Conservation (phyloP, 371 early-diverging fungal species). For the Zychaea mexicana region DNA sequence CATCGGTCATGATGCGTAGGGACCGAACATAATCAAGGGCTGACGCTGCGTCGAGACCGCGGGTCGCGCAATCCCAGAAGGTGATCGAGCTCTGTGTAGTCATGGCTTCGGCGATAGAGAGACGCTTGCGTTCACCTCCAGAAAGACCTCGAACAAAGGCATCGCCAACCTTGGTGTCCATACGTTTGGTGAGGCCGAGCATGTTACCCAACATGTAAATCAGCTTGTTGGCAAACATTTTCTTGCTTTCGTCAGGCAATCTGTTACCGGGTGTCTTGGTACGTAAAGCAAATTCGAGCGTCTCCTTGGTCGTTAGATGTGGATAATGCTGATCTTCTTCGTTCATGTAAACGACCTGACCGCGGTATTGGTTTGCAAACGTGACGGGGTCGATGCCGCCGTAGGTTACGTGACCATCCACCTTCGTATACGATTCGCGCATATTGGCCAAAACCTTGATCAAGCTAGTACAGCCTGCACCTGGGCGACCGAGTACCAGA, state of each 20-base stretch:
- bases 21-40: slow-evolving; percentile 76
- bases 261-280: slow-evolving; percentile 41
- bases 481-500: slow-evolving; percentile 55
- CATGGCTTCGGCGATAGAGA: slow-evolving; percentile 86
- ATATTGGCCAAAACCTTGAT: slow-evolving; percentile 48
- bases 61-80: slow-evolving; percentile 85
- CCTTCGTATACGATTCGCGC: slow-evolving; percentile 36
- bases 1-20: slow-evolving; percentile 64
- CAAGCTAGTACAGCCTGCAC: slow-evolving; percentile 49
- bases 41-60: slow-evolving; percentile 89
- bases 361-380: slow-evolving; percentile 33
- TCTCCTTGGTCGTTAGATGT: slow-evolving; percentile 45
- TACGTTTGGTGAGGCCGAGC: slow-evolving; percentile 70
- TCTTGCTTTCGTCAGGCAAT: slow-evolving; percentile 22
- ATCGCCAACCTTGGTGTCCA: slow-evolving; percentile 81
- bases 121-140: slow-evolving; percentile 89
- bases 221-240: slow-evolving; percentile 25
- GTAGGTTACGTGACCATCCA: slow-evolving; percentile 35
- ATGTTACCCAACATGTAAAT: slow-evolving; percentile 49
- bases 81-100: slow-evolving; percentile 71
- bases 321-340: slow-evolving; percentile 54
- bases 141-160: slow-evolving; percentile 78
- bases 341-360: slow-evolving; percentile 42
- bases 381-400: slow-evolving; percentile 36
- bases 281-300: slow-evolving; percentile 49